Evolutionary conservation across 2,329 filamentous ascomycete genomes (phyloP).

Genomic region (Aspergillus sp.): DNA sequence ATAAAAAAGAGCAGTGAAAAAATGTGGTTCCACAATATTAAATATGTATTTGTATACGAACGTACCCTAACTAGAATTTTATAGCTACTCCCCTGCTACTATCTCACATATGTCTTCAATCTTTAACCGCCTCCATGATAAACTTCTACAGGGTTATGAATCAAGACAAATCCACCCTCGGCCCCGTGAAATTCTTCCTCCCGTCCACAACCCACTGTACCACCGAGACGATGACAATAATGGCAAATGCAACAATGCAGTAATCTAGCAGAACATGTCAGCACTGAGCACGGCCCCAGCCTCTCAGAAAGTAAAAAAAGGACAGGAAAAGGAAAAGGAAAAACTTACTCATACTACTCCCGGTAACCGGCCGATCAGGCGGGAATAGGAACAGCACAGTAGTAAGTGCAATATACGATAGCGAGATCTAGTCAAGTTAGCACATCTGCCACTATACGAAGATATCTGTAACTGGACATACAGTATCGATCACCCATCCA

Average conservation of each 20-base stretch:
- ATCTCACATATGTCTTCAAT: too few species aligned
- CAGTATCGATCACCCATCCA: constrained; percentile 62
- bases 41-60: too few species aligned
- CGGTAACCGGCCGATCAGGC: constrained; percentile 63
- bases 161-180: constrained; percentile 21
- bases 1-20: too few species aligned
- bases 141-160: too few species aligned
- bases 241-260: constrained; percentile 56
- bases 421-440: constrained; percentile 45
- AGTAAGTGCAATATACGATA: constrained; percentile 67
- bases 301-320: too few species aligned
- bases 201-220: constrained; percentile 63
- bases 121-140: accelerated
- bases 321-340: too few species aligned
- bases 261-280: constrained; percentile 30
- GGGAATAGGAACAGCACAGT: constrained; percentile 76
- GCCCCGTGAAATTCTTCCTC: constrained; percentile 60
- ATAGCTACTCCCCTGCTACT: too few species aligned
- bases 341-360: constrained; percentile 66
- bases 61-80: too few species aligned
- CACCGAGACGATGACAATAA: constrained; percentile 58
- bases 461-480: constrained; percentile 24
- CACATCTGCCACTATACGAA: background rate
- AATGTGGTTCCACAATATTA: too few species aligned
- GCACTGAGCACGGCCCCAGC: too few species aligned